These are phyloP conservation scores for Verticillium tricorpus DNA, from an alignment of 2,329 filamentous ascomycete genomes.

Conservation along the genomic window DNA sequence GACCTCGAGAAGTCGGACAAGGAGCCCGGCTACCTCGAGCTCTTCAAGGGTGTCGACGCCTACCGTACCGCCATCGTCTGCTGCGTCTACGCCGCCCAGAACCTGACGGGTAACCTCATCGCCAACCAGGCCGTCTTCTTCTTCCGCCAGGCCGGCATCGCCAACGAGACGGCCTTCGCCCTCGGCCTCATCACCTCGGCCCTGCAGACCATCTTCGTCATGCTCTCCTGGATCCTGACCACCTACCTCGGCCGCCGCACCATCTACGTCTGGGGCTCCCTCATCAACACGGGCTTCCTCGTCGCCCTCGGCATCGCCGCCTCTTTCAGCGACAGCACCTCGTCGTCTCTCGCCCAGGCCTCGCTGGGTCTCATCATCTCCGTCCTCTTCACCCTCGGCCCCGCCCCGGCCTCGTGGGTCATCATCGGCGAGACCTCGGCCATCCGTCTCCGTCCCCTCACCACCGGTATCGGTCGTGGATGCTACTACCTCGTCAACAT, in stretches of 20 bases:
- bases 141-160: conserved; percentile 47
- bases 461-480: conserved; percentile 59
- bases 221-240: conserved; percentile 47
- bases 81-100: conserved; percentile 44
- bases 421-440: conserved; percentile 65
- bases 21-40: conserved; percentile 42
- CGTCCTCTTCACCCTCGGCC: conserved; percentile 58
- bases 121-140: conserved; percentile 61
- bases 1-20: conserved; percentile 37
- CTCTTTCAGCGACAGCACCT: conserved; percentile 36
- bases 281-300: conserved; percentile 48
- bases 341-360: conserved; percentile 51
- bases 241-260: conserved; percentile 42
- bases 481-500: conserved; percentile 62
- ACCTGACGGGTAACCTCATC: conserved; percentile 52
- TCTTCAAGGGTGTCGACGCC: conserved; percentile 47
- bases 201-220: conserved; percentile 55
- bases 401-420: conserved; percentile 60
- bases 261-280: conserved; percentile 44
- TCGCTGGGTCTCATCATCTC: conserved; percentile 61
- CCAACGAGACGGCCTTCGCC: conserved; percentile 36
- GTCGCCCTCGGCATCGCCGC: conserved; percentile 55
- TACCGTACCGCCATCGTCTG: conserved; percentile 51
- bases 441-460: conserved; percentile 60
- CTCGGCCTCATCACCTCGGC: conserved; percentile 49